Percentiles rank a stretch among this genome's conserved stretches.
phyloP scores from a whole-genome alignment of 2,329 filamentous ascomycete species.

The Penicillium janthinellum region DNA sequence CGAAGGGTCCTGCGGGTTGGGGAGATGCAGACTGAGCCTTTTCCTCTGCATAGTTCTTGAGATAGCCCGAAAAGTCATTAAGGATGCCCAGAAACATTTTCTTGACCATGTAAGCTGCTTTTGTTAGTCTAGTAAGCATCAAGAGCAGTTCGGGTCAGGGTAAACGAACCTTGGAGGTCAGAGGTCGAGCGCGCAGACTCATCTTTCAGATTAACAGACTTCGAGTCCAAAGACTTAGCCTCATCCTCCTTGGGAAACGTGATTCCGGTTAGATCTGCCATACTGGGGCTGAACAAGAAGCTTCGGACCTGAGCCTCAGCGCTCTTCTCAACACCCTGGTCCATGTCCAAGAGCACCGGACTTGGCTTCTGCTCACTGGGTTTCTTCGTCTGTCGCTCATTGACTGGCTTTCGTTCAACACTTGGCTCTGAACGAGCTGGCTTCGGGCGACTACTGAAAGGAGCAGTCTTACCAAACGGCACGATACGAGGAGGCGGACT shows the following conservation, averaged over 20 bases:
- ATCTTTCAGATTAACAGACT: not conserved
- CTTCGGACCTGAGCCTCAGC: not conserved
- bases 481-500: not conserved
- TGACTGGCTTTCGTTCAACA: not conserved
- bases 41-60: not conserved
- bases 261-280: not conserved
- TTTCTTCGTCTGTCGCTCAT: not conserved
- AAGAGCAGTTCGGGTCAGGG: not conserved
- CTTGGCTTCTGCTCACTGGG: not conserved
- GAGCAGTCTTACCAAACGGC: not conserved
- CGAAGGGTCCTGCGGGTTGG: not conserved
- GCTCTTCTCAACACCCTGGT: not conserved
- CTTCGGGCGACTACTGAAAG: not conserved
- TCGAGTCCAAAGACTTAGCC: too few species aligned
- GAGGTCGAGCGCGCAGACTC: not conserved
- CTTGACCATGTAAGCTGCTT: not conserved
- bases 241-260: not conserved
- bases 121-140: not conserved
- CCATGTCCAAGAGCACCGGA: not conserved
- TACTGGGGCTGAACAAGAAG: not conserved
- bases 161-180: not conserved
- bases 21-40: not conserved
- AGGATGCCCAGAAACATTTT: not conserved
- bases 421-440: not conserved
- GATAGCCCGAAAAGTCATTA: not conserved